Evolutionary conservation across 352 stramenopile species (phyloP), one percentile per base, ranked within the genome.

Genomic region (Phytophthora sojae): DNA sequence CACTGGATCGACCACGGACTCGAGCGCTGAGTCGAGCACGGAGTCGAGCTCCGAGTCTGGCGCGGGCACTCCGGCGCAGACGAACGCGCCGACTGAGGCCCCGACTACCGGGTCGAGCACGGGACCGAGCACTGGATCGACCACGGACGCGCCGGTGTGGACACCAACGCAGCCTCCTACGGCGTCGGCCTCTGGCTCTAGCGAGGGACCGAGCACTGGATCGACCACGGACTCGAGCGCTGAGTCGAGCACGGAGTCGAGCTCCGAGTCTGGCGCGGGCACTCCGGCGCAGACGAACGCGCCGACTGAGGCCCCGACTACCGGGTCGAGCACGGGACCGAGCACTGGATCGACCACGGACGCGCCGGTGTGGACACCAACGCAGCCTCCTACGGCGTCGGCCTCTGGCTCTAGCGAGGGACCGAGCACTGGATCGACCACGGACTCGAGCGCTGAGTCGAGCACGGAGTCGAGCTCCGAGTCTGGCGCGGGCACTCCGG

Each of bases 101-200:
- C 37, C 37, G 9, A 45, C 49, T 21, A 55, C 49, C 9, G 32
- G 21, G 23, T 55, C 49, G 49, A 51, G 37, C 37, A n/a, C 37
- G n/a, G n/a, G n/a, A n/a, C n/a, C n/a, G n/a, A n/a, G n/a, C n/a
- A n/a, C n/a, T 45, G 37, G 37, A n/a, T 45, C 37, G 37, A 45
- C 4, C 37, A 45, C 37, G 37, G 37, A 45, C 15, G 37, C 37
- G 37, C 37, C 37, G 4, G 15, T 17, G 37, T 19, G 17, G 19
- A 57, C 57, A 21, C 35, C 60, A 37, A 62, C n/a, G 21, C 49
- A 59, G 47, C 53, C 8, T 29, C 56, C 64, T 35, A 49, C 50
- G 12, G 4, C 29, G 49, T 55, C 54, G 55, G 19, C 54, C 9
- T 30, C 25, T 30, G 26, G 26, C 26, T 30, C 26, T 30, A 30